Percentiles rank a stretch among this genome's conserved stretches.
These are phyloP conservation scores for Plasmodium coatneyi DNA, from an alignment of 169 alveolate species.

Conservation along the genomic window DNA sequence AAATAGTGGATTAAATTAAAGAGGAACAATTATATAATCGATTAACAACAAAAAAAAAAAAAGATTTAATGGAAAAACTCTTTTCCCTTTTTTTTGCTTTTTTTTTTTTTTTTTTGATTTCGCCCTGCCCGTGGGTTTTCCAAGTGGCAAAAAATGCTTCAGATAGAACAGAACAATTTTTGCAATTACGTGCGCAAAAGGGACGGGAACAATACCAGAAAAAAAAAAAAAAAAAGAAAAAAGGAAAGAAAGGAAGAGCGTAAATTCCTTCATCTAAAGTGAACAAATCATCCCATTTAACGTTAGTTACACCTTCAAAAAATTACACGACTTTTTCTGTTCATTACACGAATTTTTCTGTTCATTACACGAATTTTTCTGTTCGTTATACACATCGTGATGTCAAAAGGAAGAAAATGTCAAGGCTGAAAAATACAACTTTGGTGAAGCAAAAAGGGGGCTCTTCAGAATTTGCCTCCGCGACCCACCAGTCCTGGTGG, in stretches of 20 bases:
- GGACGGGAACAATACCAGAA: background rate
- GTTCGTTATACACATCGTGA: background rate
- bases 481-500: conserved; percentile 16
- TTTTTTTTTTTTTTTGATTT: conserved; percentile 26
- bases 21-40: background rate
- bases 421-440: conserved; percentile 1
- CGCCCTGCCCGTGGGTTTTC: background rate
- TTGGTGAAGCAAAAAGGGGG: conserved; percentile 1
- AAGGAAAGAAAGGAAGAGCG: background rate
- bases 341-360: background rate
- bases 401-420: background rate
- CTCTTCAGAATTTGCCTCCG: conserved; percentile 40
- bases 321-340: background rate
- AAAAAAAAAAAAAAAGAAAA: background rate
- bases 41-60: background rate
- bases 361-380: conserved; percentile 35
- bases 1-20: conserved; percentile 8
- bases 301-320: background rate
- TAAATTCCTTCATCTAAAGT: background rate
- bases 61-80: background rate
- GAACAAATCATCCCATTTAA: conserved; percentile 10
- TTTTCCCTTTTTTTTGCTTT: background rate
- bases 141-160: background rate
- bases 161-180: conserved; percentile 13
- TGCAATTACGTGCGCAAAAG: conserved; percentile 25